Evolutionary conservation across 306 rosid species (phyloP).

Genomic region (Ochetophila trinervis): DNA sequence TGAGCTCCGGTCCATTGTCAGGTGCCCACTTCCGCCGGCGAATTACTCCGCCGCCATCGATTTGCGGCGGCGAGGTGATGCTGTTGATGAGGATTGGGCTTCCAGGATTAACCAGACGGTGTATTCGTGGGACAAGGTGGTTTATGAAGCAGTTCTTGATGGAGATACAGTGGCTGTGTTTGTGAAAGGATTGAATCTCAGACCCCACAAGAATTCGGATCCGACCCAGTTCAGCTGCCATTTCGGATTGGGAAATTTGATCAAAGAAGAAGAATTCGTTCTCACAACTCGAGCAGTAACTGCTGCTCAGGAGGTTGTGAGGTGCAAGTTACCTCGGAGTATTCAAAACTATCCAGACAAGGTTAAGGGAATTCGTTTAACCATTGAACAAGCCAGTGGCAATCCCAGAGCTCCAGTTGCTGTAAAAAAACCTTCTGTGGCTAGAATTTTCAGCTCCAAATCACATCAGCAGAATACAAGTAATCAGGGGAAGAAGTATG

Average conservation of each 20-base stretch:
- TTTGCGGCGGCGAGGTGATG: slow-evolving; percentile 46
- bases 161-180: slow-evolving; percentile 69
- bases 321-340: slow-evolving; percentile 69
- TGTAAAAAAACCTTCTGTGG: slow-evolving; percentile 58
- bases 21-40: slow-evolving; percentile 61
- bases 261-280: slow-evolving; percentile 27
- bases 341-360: slow-evolving; percentile 37
- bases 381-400: slow-evolving; percentile 38
- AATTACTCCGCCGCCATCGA: slow-evolving; percentile 51
- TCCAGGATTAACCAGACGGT: slow-evolving; percentile 31
- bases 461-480: neutral
- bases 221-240: slow-evolving; percentile 66
- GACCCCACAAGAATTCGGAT: slow-evolving; percentile 76
- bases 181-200: slow-evolving; percentile 80
- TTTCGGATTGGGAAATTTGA: slow-evolving; percentile 42
- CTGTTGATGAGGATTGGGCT: slow-evolving; percentile 27
- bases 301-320: slow-evolving; percentile 81
- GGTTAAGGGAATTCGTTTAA: slow-evolving; percentile 58
- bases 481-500: slow-evolving; percentile 31
- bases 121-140: slow-evolving; percentile 63
- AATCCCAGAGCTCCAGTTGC: slow-evolving; percentile 31
- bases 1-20: slow-evolving; percentile 56
- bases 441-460: slow-evolving; percentile 33
- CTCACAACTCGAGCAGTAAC: slow-evolving; percentile 54
- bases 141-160: slow-evolving; percentile 74